Base-by-base conservation (phyloP, 2,329 filamentous ascomycete species). In the Aspergillus awamori region DNA sequence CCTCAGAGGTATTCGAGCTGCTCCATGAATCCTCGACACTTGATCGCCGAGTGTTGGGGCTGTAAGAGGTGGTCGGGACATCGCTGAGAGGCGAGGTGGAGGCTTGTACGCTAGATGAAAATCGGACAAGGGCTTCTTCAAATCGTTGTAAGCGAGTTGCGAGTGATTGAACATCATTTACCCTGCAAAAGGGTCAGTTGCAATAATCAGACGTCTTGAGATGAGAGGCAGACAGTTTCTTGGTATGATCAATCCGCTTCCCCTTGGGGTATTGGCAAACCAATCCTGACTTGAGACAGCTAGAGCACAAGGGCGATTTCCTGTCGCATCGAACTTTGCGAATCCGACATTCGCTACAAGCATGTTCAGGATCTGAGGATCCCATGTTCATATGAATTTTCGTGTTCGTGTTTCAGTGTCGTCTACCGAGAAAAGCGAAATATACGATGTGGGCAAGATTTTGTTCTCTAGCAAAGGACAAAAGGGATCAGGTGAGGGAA, bases 271-370 rank as follows among this genome's bases (percentile, higher is more conserved):
- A 49, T 15, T 49, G 45, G 17, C 45, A 49, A 24, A 30, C 22
- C 24, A 49, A 28, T 11, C 24, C 24, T 15, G 45, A 49, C 24
- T 49, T 49, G 45, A 13, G 24, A 5, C 45, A 49, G 24, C 45
- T 49, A 8, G 45, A 49, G 45, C 45, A 49, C 24, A 28, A 3
- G 3, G 45, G 45, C 15, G 13, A 15, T 11, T 48, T 38, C 15
- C 51, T 52, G 41, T 59, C 57, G 17, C 57, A 59, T n/a, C 30
- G 28, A 5, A 59, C 57, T 11, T 55, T 55, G 6, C 57, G 57
- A 1, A 53, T 28, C 30, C 52, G 51, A 17, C 57, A 59, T 17
- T 38, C 39, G 4, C 24, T 30, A 10, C 52, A 59, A 10, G 49
- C 48, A 28, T 49, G 20, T 8, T 49, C 45, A 17, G 45, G 45